A percentile compares a stretch with the other conserved stretches of the same genome.
Conservation (phyloP, 1,284 basidiomycete species). For the Melampsora larici-populina region DNA sequence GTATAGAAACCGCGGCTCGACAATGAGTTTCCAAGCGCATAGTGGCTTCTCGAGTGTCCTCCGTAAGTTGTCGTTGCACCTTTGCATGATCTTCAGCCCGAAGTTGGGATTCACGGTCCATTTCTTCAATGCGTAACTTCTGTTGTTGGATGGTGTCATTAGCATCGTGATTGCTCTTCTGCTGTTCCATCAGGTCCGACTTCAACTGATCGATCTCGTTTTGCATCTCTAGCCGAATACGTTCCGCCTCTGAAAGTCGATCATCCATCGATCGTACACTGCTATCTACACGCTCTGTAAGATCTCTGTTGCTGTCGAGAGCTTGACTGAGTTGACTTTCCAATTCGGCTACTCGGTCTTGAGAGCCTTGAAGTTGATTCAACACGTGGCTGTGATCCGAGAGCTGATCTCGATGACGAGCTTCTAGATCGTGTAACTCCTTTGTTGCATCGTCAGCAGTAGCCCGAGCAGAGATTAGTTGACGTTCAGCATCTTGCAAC, state of each 20-base stretch:
- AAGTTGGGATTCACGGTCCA: constrained; percentile 16
- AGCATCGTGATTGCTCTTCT: constrained; percentile 16
- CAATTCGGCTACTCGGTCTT: constrained; percentile 25
- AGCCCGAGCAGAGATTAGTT: constrained; percentile 33
- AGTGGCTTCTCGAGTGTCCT: constrained; percentile 4
- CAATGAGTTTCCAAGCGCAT: constrained; percentile 23
- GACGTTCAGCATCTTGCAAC: constrained; percentile 43
- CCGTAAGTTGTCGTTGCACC: constrained; percentile 8
- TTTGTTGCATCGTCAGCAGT: constrained; percentile 57
- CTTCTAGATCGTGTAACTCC: constrained; percentile 60
- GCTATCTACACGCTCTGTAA: constrained; percentile 56
- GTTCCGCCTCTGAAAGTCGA: constrained; percentile 82
- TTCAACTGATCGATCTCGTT: constrained; percentile 70
- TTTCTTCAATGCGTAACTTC: constrained; percentile 11
- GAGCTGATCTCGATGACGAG: constrained; percentile 37
- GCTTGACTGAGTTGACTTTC: background rate
- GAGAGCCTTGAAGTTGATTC: constrained; percentile 36
- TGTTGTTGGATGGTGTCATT: constrained; percentile 25
- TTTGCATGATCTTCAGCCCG: constrained; percentile 8
- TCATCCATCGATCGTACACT: constrained; percentile 79
- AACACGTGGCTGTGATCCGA: constrained; percentile 43
- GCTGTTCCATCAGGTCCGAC: constrained; percentile 54
- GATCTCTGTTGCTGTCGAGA: constrained; percentile 29
- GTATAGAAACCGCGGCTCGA: constrained; percentile 5
- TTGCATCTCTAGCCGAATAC: constrained; percentile 74